Evolutionary conservation across 495 filamentous ascomycete genomes (phyloP).

Genomic region (Cenococcum geophilum): DNA sequence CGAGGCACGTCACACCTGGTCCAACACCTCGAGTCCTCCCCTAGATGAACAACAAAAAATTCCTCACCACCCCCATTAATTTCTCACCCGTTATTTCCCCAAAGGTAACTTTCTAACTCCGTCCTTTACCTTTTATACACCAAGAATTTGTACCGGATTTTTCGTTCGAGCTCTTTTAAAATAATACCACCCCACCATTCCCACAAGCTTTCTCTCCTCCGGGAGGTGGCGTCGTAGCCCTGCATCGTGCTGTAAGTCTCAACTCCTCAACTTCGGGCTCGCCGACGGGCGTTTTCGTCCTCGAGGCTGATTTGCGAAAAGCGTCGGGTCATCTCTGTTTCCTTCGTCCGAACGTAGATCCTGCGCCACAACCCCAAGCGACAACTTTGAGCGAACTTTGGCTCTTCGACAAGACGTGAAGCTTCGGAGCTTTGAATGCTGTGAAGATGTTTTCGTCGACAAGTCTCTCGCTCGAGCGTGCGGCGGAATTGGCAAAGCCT

Average conservation of each 20-base stretch:
- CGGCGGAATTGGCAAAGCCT: conserved; percentile 37
- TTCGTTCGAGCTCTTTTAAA: background rate
- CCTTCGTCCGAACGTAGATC: background rate
- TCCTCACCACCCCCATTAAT: background rate
- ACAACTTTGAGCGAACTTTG: background rate
- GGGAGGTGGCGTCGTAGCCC: background rate
- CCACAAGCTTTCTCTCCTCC: background rate
- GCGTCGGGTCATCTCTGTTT: background rate
- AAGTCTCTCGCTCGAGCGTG: conserved; percentile 35
- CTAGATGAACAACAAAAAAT: background rate
- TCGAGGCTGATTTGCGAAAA: background rate
- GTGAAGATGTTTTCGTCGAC: conserved; percentile 20
- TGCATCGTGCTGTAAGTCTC: background rate
- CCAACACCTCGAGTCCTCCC: too few relatives aligned
- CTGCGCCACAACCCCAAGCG: background rate
- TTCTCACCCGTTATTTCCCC: background rate
- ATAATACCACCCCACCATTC: background rate
- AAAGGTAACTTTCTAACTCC: background rate
- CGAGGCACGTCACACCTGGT: background rate
- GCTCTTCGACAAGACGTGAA: too few relatives aligned
- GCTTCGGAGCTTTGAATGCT: background rate
- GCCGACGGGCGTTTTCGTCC: background rate
- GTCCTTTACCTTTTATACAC: background rate
- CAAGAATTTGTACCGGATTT: too few relatives aligned
- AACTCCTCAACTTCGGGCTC: background rate